phyloP scores from a whole-genome alignment of 2,329 filamentous ascomycete genomes.

The Neopestalotiopsis clavispora region DNA sequence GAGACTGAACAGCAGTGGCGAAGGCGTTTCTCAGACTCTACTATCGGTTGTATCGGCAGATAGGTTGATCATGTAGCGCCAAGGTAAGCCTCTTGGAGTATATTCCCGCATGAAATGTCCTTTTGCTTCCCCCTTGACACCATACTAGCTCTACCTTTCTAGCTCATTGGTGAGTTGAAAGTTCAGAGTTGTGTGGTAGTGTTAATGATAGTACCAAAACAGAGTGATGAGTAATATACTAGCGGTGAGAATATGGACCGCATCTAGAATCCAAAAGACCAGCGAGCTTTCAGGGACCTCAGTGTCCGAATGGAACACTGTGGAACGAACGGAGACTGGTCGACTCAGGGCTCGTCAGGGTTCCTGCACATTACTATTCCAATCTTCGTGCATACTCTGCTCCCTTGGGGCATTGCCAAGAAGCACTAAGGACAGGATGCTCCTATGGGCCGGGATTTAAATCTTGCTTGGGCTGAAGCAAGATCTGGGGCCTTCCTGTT shows the following conservation, averaged over 20 bases:
- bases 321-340: background rate
- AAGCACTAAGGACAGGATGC: background rate
- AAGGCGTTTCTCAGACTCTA: too few species aligned
- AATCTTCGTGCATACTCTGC: background rate
- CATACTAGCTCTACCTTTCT: background rate
- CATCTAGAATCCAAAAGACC: background rate
- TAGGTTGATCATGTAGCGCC: too few species aligned
- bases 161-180: background rate
- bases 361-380: background rate
- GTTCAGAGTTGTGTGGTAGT: background rate
- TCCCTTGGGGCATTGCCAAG: background rate
- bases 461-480: background rate
- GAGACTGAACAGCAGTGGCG: too few species aligned
- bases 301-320: background rate
- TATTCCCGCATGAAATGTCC: too few species aligned
- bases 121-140: background rate
- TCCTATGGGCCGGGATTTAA: background rate
- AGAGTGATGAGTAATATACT: background rate
- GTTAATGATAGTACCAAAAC: background rate
- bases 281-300: background rate
- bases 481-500: background rate
- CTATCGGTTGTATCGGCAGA: too few species aligned
- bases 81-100: too few species aligned
- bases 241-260: background rate
- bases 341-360: background rate